Base-by-base conservation (phyloP, 768 basidiomycete species). In the Chlorophyllum brunneum region DNA sequence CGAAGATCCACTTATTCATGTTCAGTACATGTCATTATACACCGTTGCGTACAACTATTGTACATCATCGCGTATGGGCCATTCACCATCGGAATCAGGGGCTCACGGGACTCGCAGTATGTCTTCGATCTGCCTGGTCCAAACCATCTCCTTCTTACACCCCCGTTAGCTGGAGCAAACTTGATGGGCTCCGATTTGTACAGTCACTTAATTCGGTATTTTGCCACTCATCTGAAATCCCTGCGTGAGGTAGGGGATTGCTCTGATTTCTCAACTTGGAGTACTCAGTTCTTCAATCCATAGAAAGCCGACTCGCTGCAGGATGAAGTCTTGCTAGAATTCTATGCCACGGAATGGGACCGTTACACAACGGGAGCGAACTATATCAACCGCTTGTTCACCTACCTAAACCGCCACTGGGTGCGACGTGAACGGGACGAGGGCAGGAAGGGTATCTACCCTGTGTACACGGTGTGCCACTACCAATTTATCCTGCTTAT, bases 41-140 rank as follows among this genome's bases (percentile, higher is more conserved):
- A 95, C 94, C 20, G 91, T 93, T 47, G 89, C 92, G 7, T 98
- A 99, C 77, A 98, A 98, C 74, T 98, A 95, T 67, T 99, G 97
- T 65, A 98, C 92, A 23, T 88, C 88, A 24, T 88, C 88, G 20
- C 51, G 51, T 26, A 53, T 53, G 51, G 44, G 51, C 24, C 51
- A 53, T 45, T 46, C 51, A 39, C 37, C 44, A 29, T 27, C 37
- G 37, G 51, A 53, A 27, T 37, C 51, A 18, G 42, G 34, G 27
- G 43, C 22, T 27, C 49, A 51, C n/a, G 38, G 82, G 56, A 85
- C 81, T 59, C 77, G 86, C 64, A 83, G 87, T 89, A 63, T 71
- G 85, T 77, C 16, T 69, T 29, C 24, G 22, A 37, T 16, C 34
- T 40, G 37, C 27, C 43, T 13, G 8, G 27, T 15, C 43, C 27